Base-by-base conservation (phyloP, 1,284 basidiomycete genomes). In the Malassezia vespertilionis region DNA sequence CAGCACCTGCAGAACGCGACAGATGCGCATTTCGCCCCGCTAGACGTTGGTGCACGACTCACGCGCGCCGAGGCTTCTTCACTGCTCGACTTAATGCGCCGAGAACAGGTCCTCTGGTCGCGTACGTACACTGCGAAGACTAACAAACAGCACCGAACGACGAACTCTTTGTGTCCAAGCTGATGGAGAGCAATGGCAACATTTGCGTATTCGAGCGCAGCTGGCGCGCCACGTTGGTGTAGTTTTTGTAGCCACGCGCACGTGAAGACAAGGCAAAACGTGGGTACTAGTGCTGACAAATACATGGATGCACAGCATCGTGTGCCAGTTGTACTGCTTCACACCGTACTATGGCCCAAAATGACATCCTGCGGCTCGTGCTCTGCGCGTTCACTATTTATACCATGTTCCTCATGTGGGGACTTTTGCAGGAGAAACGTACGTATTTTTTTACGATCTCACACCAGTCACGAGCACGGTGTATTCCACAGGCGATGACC, bases 321-420 rank as follows among this genome's bases (percentile, higher is more conserved):
- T 15, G 23, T 1, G 18, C 17, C 22, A 5, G 17, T 28, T 21
- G 8, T 10, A 14, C n/a, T n/a, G n/a, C 27, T 28, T 28, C 27
- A 14, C 27, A 28, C 8, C 27, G 27, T 7, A 31, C 31, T 30
- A 47, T 47, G 46, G 27, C 41, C 4, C 47, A 18, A 11, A 44
- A 28, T 14, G 47, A 42, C 12, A 10, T 59, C 6, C 21, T 63
- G 2, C 53, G 58, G 51, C 56, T 70, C 8, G 57, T 53, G 34
- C 24, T 63, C 2, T 68, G 67, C 39, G 64, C 64, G 26, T 50
- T 48, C 24, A 56, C 62, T 18, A 69, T 70, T 45, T 70, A 70
- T 40, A 51, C 59, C 32, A 63, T 58, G 34, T 70, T 70, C 41
- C 58, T 70, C 33, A 48, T 65, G 52, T 70, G 68, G 68, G 68